A percentile compares a stretch with the other conserved stretches of the same genome.
phyloP scores from a whole-genome alignment of 495 filamentous ascomycete genomes.

The Aspergillus leporis region DNA sequence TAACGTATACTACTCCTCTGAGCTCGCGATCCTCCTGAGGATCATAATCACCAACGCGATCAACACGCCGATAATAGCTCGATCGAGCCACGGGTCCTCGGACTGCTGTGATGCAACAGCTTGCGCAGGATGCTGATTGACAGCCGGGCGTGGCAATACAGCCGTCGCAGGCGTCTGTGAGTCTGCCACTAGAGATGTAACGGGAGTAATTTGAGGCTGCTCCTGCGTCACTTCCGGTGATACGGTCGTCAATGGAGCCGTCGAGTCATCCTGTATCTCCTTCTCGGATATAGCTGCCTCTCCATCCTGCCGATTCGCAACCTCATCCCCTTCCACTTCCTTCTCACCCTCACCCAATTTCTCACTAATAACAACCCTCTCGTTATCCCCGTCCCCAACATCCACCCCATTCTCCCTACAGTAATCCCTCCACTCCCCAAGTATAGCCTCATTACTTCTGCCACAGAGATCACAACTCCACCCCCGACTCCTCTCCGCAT shows the following conservation, averaged over 20 bases:
- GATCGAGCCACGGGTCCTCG: constrained; percentile 54
- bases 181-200: constrained; percentile 15
- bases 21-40: constrained; percentile 34
- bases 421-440: constrained; percentile 62
- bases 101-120: constrained; percentile 18
- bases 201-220: constrained; percentile 6
- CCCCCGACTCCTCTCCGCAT: constrained; percentile 59
- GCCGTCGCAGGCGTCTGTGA: constrained; percentile 6
- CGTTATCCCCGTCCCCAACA: constrained; percentile 37
- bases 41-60: constrained; percentile 50
- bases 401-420: constrained; percentile 53
- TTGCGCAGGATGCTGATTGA: not conserved
- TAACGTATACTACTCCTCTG: constrained; percentile 27
- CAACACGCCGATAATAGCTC: constrained; percentile 54
- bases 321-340: constrained; percentile 32
- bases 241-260: not conserved
- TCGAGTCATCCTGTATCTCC: not conserved
- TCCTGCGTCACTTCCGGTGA: not conserved
- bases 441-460: constrained; percentile 68
- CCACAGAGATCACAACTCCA: constrained; percentile 70
- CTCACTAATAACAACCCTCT: constrained; percentile 45
- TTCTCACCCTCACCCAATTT: constrained; percentile 43
- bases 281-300: not conserved
- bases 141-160: constrained; percentile 1
- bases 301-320: constrained; percentile 6